phyloP scores from a whole-genome alignment of 768 basidiomycete species.

The Tricholoma furcatifolium region DNA sequence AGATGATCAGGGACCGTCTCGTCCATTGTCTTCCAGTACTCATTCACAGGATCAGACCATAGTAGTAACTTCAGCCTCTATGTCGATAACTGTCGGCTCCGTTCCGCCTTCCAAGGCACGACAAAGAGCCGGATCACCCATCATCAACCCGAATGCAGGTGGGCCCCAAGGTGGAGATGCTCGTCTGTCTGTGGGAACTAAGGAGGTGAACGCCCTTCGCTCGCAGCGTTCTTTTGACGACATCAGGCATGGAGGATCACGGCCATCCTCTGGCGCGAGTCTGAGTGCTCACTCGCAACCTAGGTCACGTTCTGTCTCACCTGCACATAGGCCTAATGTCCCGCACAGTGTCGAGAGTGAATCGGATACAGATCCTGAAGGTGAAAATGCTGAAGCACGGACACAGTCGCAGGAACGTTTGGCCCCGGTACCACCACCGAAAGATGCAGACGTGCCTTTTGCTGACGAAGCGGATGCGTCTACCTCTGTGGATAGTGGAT shows the following conservation, averaged over 20 bases:
- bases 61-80: conserved; percentile 31
- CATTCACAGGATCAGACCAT: conserved; percentile 40
- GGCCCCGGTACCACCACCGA: conserved; percentile 47
- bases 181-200: conserved; percentile 23
- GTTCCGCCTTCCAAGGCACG: conserved; percentile 23
- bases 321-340: conserved; percentile 65
- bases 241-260: conserved; percentile 16
- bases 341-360: conserved; percentile 74
- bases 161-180: conserved; percentile 16
- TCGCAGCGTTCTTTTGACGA: conserved; percentile 24
- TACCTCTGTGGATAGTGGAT: conserved; percentile 34
- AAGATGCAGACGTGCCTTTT: conserved; percentile 27
- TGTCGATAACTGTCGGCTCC: conserved; percentile 21
- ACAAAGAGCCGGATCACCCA: conserved; percentile 7
- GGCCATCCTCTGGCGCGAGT: conserved; percentile 28
- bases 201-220: conserved; percentile 23
- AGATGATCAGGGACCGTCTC: conserved; percentile 15
- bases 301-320: conserved; percentile 53
- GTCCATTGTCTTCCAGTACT: conserved; percentile 36
- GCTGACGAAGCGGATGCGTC: conserved; percentile 25
- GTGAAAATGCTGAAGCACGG: conserved; percentile 31
- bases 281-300: conserved; percentile 28
- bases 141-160: conserved; percentile 14
- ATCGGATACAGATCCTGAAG: conserved; percentile 68
- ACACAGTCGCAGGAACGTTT: conserved; percentile 16